A percentile compares a stretch with the other conserved stretches of the same genome.
Conservation (phyloP, 1,284 basidiomycete genomes). For the Porodaedalea pini region DNA sequence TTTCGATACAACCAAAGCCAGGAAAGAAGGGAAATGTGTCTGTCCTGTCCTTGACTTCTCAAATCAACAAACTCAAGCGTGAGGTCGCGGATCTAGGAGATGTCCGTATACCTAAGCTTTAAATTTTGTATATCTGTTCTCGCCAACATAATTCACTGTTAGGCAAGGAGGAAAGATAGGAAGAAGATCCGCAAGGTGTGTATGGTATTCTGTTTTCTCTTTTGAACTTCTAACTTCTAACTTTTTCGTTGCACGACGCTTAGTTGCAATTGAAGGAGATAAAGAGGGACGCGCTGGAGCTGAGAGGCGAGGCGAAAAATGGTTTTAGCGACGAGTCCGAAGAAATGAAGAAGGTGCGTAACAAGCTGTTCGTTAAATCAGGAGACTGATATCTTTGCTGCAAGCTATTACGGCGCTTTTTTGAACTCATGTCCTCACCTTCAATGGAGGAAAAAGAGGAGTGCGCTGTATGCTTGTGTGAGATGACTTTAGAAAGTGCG, state of each 20-base stretch:
- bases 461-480: constrained; percentile 43
- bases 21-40: constrained; percentile 25
- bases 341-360: constrained; percentile 41
- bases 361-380: neutral
- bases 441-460: constrained; percentile 43
- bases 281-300: constrained; percentile 37
- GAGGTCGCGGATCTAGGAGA: constrained; percentile 30
- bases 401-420: constrained; percentile 43
- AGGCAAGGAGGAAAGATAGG: constrained; percentile 31
- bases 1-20: constrained; percentile 28
- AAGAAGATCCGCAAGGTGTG: constrained; percentile 31
- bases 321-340: constrained; percentile 33
- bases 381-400: neutral
- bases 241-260: neutral
- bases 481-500: constrained; percentile 35
- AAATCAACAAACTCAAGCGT: constrained; percentile 27
- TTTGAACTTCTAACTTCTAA: neutral
- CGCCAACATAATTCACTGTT: neutral
- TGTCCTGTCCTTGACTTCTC: constrained; percentile 24
- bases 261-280: constrained; percentile 39
- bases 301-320: constrained; percentile 29
- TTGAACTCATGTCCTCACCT: constrained; percentile 38
- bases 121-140: neutral
- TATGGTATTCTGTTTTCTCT: neutral
- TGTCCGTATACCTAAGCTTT: constrained; percentile 24